Conservation (phyloP, 1,284 basidiomycete genomes). For the Leccinum subrobustum region DNA sequence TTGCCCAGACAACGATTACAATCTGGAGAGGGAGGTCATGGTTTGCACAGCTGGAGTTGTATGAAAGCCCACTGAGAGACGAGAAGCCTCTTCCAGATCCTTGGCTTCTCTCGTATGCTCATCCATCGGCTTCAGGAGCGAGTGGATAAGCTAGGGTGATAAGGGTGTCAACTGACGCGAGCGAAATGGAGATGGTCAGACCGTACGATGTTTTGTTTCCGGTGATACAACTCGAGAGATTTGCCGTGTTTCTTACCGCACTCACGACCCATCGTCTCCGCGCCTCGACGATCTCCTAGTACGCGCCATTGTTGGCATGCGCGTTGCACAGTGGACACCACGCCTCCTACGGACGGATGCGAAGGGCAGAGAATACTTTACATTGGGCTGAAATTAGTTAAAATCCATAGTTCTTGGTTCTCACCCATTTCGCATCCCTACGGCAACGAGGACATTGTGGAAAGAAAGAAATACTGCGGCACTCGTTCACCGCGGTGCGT, state of each 20-base stretch:
- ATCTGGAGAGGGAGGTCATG: slow-evolving; percentile 46
- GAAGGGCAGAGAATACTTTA: not conserved
- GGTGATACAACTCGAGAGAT: slow-evolving; percentile 69
- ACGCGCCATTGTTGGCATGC: slow-evolving; percentile 2
- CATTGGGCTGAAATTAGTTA: slow-evolving; percentile 3
- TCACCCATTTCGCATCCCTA: not conserved
- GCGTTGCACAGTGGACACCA: not conserved
- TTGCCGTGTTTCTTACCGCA: slow-evolving; percentile 48
- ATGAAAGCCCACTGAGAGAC: slow-evolving; percentile 54
- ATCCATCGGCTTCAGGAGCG: slow-evolving; percentile 87
- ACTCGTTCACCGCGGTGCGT: not conserved
- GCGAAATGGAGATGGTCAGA: slow-evolving; percentile 11
- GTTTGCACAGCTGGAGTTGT: not conserved
- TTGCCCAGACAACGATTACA: slow-evolving; percentile 85
- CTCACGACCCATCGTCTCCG: slow-evolving; percentile 5
- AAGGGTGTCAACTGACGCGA: slow-evolving; percentile 4
- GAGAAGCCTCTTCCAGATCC: slow-evolving; percentile 59
- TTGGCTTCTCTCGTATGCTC: slow-evolving; percentile 77
- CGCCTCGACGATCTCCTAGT: slow-evolving; percentile 7
- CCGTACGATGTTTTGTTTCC: slow-evolving; percentile 78
- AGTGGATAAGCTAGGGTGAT: slow-evolving; percentile 65
- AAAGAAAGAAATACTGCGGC: not conserved
- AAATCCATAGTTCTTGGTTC: not conserved
- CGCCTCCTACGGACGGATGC: not conserved
- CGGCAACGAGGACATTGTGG: not conserved